These are phyloP conservation scores for Aspergillus texensis DNA, from an alignment of 2,329 filamentous ascomycete genomes.

Conservation along the genomic window DNA sequence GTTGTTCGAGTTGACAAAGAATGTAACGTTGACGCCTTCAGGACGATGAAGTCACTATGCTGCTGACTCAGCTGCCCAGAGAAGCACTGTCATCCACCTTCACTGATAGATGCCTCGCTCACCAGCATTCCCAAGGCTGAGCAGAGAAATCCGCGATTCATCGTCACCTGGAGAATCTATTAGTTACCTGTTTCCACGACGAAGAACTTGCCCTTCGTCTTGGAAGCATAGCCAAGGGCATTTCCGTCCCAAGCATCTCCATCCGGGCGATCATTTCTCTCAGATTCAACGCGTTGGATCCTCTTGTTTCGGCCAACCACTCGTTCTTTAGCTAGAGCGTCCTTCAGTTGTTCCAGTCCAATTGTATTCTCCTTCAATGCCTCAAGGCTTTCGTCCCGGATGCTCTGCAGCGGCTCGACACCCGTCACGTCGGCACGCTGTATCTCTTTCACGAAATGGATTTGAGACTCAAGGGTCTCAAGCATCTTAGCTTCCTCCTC, in stretches of 20 bases:
- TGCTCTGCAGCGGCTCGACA: slow-evolving; percentile 72
- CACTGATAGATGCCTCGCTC: neutral
- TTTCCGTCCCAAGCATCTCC: slow-evolving; percentile 68
- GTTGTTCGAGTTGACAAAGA: slow-evolving; percentile 3
- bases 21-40: slow-evolving; percentile 14
- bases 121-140: neutral
- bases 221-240: slow-evolving; percentile 66
- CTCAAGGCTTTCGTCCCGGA: slow-evolving; percentile 69
- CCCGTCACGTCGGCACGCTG: slow-evolving; percentile 75
- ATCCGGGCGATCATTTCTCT: slow-evolving; percentile 39
- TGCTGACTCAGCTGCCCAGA: slow-evolving; percentile 27
- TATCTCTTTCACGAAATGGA: slow-evolving; percentile 87
- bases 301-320: slow-evolving; percentile 47
- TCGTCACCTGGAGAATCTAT: slow-evolving; percentile 6
- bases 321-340: slow-evolving; percentile 43
- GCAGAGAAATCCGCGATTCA: neutral
- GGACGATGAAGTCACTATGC: slow-evolving; percentile 19
- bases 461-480: slow-evolving; percentile 73
- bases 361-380: slow-evolving; percentile 44
- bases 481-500: slow-evolving; percentile 73
- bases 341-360: slow-evolving; percentile 39
- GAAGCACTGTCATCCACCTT: neutral
- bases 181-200: slow-evolving; percentile 61
- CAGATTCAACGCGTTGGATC: slow-evolving; percentile 45
- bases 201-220: slow-evolving; percentile 72